Conservation (phyloP, 2,329 filamentous ascomycete species). For the Ilyonectria robusta region DNA sequence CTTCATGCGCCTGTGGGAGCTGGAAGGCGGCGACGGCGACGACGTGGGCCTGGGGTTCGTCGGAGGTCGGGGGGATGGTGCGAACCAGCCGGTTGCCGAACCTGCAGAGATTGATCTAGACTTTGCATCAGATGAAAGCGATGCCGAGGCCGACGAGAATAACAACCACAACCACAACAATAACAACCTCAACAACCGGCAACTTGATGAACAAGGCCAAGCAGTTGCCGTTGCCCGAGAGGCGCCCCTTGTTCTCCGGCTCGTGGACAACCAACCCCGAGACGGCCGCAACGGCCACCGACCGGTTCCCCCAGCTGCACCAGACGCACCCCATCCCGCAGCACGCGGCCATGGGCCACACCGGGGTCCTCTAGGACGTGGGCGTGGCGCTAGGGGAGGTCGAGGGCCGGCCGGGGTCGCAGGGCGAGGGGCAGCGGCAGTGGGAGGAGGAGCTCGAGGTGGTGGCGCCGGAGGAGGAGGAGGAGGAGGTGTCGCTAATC, state of each 20-base stretch:
- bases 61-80: conserved; percentile 52
- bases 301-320: conserved; percentile 48
- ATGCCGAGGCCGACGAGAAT: conserved; percentile 50
- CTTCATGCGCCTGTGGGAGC: conserved; percentile 90
- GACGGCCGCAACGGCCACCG: conserved; percentile 43
- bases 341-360: conserved; percentile 45
- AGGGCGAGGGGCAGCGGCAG: conserved; percentile 41
- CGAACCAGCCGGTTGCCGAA: conserved; percentile 30
- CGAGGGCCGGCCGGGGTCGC: conserved; percentile 41
- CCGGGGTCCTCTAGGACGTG: conserved; percentile 40
- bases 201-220: conserved; percentile 47
- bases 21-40: conserved; percentile 83
- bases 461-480: conserved; percentile 39
- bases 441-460: conserved; percentile 33
- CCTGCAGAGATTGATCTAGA: conserved; percentile 40
- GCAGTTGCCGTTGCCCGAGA: conserved; percentile 66
- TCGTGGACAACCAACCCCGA: conserved; percentile 58
- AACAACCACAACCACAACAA: conserved; percentile 49
- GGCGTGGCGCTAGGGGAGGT: conserved; percentile 26
- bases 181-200: conserved; percentile 42
- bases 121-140: conserved; percentile 35
- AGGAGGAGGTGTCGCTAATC: conserved; percentile 46
- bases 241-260: conserved; percentile 69
- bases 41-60: conserved; percentile 63
- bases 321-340: conserved; percentile 48